phyloP scores from a whole-genome alignment of 208 protist species.

The Leishmania amazonensis region DNA sequence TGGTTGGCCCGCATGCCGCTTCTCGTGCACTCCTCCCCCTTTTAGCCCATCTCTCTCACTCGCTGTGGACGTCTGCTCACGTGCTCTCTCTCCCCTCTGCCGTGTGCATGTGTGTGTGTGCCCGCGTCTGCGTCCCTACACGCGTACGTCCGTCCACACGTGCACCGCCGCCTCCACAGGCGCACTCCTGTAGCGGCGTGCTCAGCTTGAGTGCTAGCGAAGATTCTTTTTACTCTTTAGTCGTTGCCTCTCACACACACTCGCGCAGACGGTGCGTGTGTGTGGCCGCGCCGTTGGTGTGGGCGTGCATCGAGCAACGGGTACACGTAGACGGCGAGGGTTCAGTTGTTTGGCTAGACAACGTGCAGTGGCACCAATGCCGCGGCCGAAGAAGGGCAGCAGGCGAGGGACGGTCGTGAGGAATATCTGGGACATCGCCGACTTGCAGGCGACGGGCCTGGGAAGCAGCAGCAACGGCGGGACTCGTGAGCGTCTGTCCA shows the following conservation, averaged over 20 bases:
- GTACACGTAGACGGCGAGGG: background rate
- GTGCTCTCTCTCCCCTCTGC: background rate
- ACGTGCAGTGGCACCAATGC: conserved; percentile 1
- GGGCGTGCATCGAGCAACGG: background rate
- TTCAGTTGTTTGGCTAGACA: background rate
- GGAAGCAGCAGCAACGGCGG: background rate
- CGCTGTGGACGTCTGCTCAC: background rate
- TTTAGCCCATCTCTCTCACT: background rate
- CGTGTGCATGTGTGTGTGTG: background rate
- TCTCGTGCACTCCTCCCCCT: background rate
- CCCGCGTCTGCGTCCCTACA: background rate
- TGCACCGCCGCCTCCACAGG: background rate
- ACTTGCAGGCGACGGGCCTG: conserved; percentile 10
- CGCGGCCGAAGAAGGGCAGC: conserved; percentile 33
- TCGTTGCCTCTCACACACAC: background rate
- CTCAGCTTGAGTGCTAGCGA: background rate
- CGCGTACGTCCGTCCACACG: background rate
- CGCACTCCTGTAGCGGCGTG: background rate
- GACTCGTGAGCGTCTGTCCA: background rate
- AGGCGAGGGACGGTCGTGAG: conserved; percentile 31
- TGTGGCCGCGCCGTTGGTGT: background rate
- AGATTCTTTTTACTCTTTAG: background rate
- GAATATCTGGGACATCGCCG: conserved; percentile 30
- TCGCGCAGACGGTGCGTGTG: background rate
- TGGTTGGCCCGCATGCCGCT: background rate